phyloP scores from a whole-genome alignment of 73 alveolate genomes.

The Paramecium primaurelia region DNA sequence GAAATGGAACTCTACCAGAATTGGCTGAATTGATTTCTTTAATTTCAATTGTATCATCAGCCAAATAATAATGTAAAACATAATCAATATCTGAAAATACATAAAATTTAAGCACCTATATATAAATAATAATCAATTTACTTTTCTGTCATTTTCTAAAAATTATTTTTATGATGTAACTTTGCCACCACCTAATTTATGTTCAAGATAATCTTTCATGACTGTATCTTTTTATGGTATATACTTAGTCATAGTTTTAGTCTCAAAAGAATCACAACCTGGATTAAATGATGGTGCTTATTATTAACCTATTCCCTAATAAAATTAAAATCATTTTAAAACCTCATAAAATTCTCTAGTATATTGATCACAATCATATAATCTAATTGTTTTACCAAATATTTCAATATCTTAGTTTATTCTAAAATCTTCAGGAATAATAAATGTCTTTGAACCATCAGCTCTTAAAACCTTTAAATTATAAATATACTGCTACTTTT shows the following conservation, averaged over 20 bases:
- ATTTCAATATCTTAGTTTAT: conserved; percentile 79
- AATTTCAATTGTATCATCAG: conserved; percentile 95
- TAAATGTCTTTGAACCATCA: conserved; percentile 69
- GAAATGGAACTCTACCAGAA: conserved; percentile 91
- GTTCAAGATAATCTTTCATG: conserved; percentile 88
- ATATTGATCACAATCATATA: conserved; percentile 84
- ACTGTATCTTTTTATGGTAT: conserved; percentile 68
- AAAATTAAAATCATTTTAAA: not conserved
- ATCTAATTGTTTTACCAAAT: conserved; percentile 73
- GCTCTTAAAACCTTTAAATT: conserved; percentile 66
- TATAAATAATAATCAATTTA: not conserved
- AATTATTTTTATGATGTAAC: conserved; percentile 83
- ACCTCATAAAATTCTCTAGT: conserved; percentile 88
- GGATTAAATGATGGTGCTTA: conserved; percentile 60
- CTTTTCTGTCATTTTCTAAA: conserved; percentile 92
- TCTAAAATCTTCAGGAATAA: conserved; percentile 74
- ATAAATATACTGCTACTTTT: conserved; percentile 21
- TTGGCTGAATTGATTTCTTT: conserved; percentile 88
- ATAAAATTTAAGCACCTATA: conserved; percentile 72
- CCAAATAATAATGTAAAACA: conserved; percentile 88
- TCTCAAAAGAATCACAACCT: not conserved
- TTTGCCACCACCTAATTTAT: conserved; percentile 93
- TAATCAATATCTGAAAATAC: conserved; percentile 79
- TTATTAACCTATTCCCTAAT: conserved; percentile 49
- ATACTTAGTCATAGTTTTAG: conserved; percentile 27